phyloP scores from a whole-genome alignment of 225 moss, liverwort and hornwort genomes.

The Marchantia paleacea region DNA sequence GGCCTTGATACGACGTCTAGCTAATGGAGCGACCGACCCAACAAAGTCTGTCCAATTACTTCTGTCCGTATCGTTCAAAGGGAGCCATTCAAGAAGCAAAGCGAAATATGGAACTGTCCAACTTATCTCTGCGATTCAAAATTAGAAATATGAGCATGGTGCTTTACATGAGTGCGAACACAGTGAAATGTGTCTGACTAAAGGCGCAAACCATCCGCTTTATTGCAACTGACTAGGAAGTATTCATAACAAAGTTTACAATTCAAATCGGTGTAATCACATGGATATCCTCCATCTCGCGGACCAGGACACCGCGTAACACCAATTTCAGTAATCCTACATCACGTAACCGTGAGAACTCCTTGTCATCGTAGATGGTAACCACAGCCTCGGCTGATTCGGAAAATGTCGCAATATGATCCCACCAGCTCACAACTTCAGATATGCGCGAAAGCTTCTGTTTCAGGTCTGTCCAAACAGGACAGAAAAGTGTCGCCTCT shows the following conservation, averaged over 20 bases:
- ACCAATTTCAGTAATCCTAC: not conserved
- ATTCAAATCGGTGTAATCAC: not conserved
- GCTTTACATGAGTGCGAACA: no score
- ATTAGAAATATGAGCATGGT: not conserved
- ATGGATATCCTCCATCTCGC: not conserved
- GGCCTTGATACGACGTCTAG: no score
- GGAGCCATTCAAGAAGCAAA: not conserved
- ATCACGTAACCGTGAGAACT: not conserved
- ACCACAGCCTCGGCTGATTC: not conserved
- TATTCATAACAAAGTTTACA: not conserved
- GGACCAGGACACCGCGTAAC: not conserved
- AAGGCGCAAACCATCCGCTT: not conserved
- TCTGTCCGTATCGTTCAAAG: not conserved
- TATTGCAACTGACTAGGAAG: not conserved
- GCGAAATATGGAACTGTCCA: not conserved
- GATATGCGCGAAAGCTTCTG: not conserved
- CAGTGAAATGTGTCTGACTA: not conserved
- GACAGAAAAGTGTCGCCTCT: not conserved
- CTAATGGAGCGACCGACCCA: no score
- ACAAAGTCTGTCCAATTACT: not conserved
- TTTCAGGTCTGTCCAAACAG: not conserved
- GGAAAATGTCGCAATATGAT: not conserved
- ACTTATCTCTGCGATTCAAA: not conserved
- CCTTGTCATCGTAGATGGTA: not conserved
- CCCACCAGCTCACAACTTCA: not conserved